phyloP scores from a whole-genome alignment of 116 monocot species.

The Zostera marina region DNA sequence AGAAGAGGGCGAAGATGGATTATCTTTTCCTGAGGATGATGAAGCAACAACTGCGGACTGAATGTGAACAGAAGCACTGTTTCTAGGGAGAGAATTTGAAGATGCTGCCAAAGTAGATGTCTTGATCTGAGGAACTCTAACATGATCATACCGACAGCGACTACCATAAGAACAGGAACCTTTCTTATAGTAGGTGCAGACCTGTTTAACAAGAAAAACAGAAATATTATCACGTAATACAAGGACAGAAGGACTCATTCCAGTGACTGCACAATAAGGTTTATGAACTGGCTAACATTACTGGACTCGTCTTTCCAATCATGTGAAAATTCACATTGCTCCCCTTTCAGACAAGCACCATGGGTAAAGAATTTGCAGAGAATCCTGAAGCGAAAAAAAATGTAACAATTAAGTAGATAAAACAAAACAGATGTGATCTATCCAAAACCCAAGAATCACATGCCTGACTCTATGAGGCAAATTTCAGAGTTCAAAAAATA shows the following conservation, averaged over 20 bases:
- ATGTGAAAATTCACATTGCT: slow-evolving; percentile 90
- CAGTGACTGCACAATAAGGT: neutral
- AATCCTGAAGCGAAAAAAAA: slow-evolving; percentile 27
- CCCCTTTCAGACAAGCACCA: slow-evolving; percentile 87
- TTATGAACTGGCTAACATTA: slow-evolving; percentile 33
- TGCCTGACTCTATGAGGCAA: too few relatives aligned
- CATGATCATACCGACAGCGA: slow-evolving; percentile 86
- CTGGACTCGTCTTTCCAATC: slow-evolving; percentile 77
- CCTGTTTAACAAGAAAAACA: slow-evolving; percentile 15
- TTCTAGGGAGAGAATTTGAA: slow-evolving; percentile 10
- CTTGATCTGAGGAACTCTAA: slow-evolving; percentile 36
- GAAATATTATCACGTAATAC: neutral
- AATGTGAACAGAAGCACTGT: slow-evolving; percentile 15
- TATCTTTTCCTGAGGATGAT: slow-evolving; percentile 6
- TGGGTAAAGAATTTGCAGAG: slow-evolving; percentile 85
- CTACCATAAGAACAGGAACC: slow-evolving; percentile 81
- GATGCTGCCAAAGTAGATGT: slow-evolving; percentile 25
- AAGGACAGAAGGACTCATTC: neutral
- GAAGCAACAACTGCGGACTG: slow-evolving; percentile 16
- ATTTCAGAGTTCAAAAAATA: too few relatives aligned
- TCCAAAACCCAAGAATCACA: too few relatives aligned
- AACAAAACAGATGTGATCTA: neutral
- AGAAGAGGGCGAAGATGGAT: neutral
- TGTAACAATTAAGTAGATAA: neutral
- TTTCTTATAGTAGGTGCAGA: slow-evolving; percentile 93